These are phyloP conservation scores for Prillingera fragicola DNA, from an alignment of 1,284 basidiomycete species.

Conservation along the genomic window DNA sequence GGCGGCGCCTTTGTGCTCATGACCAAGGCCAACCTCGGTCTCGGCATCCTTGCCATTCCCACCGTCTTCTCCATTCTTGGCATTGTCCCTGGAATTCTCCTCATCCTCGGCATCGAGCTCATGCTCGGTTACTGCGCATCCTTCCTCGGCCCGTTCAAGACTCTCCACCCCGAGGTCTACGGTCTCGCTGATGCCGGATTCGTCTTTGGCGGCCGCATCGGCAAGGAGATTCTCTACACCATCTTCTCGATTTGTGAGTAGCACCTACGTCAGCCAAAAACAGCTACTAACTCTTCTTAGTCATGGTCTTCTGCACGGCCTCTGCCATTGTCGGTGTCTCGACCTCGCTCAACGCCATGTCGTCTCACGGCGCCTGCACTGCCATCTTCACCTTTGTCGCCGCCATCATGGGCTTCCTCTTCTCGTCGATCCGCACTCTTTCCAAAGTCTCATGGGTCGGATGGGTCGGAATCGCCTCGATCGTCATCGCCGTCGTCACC, in stretches of 20 bases:
- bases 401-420: constrained; percentile 25
- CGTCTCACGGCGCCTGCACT: constrained; percentile 35
- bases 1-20: constrained; percentile 19
- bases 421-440: constrained; percentile 35
- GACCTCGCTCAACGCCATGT: constrained; percentile 34
- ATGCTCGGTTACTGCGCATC: constrained; percentile 26
- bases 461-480: constrained; percentile 35
- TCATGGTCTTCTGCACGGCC: constrained; percentile 26
- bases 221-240: constrained; percentile 23
- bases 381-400: constrained; percentile 34
- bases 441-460: constrained; percentile 35
- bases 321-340: constrained; percentile 27
- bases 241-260: constrained; percentile 8
- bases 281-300: neutral
- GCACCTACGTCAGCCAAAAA: neutral
- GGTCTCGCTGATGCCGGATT: constrained; percentile 27
- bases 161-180: constrained; percentile 21
- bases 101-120: constrained; percentile 26
- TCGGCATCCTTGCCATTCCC: constrained; percentile 35
- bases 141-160: constrained; percentile 21
- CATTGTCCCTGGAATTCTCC: constrained; percentile 31
- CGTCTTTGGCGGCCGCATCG: constrained; percentile 22
- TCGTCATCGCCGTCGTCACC: constrained; percentile 28
- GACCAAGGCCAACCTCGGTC: constrained; percentile 33
- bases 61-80: constrained; percentile 29